Percentiles rank a stretch among this genome's conserved stretches.
phyloP scores from a whole-genome alignment of 2,329 filamentous ascomycete species.

The Epichloe elymi region DNA sequence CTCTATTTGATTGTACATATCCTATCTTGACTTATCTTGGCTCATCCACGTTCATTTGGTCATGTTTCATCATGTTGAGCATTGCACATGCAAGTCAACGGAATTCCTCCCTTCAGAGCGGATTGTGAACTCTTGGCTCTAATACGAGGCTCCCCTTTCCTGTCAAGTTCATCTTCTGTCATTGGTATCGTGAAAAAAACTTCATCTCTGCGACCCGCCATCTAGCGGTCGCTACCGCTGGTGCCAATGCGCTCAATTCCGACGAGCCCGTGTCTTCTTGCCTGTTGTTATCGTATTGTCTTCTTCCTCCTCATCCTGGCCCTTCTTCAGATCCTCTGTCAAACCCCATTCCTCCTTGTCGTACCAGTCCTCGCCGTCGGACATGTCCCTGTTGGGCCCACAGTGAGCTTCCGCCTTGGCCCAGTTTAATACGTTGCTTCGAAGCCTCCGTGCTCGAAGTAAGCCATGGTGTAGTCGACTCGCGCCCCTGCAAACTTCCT shows the following conservation, averaged over 20 bases:
- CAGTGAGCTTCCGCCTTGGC: slow-evolving; percentile 65
- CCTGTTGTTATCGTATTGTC: slow-evolving; percentile 47
- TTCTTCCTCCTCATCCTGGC: slow-evolving; percentile 71
- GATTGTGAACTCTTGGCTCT: too few species aligned
- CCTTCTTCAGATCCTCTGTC: slow-evolving; percentile 64
- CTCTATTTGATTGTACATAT: too few species aligned
- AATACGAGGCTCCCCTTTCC: neutral
- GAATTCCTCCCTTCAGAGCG: too few species aligned
- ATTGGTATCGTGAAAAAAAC: neutral
- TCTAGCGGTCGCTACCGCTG: neutral
- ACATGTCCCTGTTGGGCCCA: slow-evolving; percentile 57
- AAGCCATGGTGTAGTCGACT: slow-evolving; percentile 57
- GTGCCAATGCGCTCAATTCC: slow-evolving; percentile 11
- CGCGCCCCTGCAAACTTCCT: slow-evolving; percentile 64
- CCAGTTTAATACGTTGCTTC: slow-evolving; percentile 60
- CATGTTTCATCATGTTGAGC: too few species aligned
- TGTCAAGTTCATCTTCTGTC: neutral
- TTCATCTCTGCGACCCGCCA: neutral
- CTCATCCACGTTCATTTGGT: too few species aligned
- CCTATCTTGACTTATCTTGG: too few species aligned
- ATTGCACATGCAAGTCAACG: too few species aligned
- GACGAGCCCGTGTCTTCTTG: slow-evolving; percentile 48
- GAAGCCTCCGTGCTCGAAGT: slow-evolving; percentile 57
- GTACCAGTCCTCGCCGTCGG: slow-evolving; percentile 82
- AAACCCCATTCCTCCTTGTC: slow-evolving; percentile 70